A percentile compares a stretch with the other conserved stretches of the same genome.
phyloP scores from a whole-genome alignment of 2,329 filamentous ascomycete genomes.

The Cadophora luteo-olivacea region DNA sequence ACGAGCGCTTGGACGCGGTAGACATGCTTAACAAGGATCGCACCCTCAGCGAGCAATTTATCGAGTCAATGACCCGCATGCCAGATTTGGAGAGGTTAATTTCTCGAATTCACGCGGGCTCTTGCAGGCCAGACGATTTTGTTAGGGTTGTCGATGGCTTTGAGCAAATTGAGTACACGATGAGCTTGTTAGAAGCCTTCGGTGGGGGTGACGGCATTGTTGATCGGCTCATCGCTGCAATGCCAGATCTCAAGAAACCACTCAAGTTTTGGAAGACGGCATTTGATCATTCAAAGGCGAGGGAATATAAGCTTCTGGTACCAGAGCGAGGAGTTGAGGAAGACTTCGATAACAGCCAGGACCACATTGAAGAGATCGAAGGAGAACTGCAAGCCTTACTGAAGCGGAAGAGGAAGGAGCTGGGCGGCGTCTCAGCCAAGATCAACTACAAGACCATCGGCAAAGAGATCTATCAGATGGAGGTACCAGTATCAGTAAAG shows the following conservation, averaged over 20 bases:
- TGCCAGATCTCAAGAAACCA: constrained; percentile 81
- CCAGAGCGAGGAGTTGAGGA: constrained; percentile 88
- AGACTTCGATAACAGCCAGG: constrained; percentile 87
- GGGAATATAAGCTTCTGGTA: constrained; percentile 80
- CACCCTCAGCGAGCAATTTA: constrained; percentile 84
- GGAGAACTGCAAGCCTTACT: constrained; percentile 74
- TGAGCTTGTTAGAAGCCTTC: constrained; percentile 77
- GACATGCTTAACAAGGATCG: constrained; percentile 88
- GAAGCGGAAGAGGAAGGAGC: constrained; percentile 71
- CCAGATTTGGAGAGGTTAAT: constrained; percentile 94
- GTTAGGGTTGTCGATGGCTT: constrained; percentile 93
- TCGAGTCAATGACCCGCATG: constrained; percentile 85
- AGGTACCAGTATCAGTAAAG: constrained; percentile 84
- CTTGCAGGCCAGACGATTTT: constrained; percentile 92
- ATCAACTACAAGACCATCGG: constrained; percentile 85
- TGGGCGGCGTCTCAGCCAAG: constrained; percentile 68
- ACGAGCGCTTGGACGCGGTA: constrained; percentile 91
- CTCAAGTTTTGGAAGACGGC: constrained; percentile 89
- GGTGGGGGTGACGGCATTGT: constrained; percentile 83
- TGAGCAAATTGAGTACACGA: constrained; percentile 96
- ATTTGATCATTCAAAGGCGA: constrained; percentile 83
- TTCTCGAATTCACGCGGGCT: constrained; percentile 89
- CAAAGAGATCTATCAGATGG: constrained; percentile 96
- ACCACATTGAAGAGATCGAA: constrained; percentile 77
- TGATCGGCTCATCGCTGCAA: constrained; percentile 79